These are phyloP conservation scores for Magnusiomyces paraingens DNA, from an alignment of 1,139 yeast species.

Conservation along the genomic window DNA sequence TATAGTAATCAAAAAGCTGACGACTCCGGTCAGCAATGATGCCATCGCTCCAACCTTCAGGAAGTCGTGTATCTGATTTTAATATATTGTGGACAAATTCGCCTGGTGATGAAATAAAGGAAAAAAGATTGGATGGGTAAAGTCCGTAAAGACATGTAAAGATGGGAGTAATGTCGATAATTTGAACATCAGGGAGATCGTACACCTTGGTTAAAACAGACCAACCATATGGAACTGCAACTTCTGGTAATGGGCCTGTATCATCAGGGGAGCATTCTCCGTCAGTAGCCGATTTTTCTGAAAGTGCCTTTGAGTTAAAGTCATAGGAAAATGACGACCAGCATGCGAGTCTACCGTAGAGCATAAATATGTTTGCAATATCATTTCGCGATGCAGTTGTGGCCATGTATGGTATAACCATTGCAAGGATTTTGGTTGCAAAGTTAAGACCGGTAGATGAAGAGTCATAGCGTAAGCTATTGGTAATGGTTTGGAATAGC, in stretches of 20 bases:
- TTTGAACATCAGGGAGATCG: constrained; percentile 21
- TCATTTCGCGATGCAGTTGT: constrained; percentile 26
- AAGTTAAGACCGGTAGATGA: constrained; percentile 40
- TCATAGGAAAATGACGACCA: constrained; percentile 29
- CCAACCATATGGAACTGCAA: constrained; percentile 29
- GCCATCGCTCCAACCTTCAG: constrained; percentile 10
- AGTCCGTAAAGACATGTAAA: constrained; percentile 52
- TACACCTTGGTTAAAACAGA: constrained; percentile 23
- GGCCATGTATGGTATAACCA: constrained; percentile 48
- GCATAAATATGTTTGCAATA: constrained; percentile 42
- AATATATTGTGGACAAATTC: constrained; percentile 1
- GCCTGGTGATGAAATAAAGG: constrained; percentile 42
- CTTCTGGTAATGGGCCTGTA: neutral
- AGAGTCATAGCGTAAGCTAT: constrained; percentile 42
- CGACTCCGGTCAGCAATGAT: constrained; percentile 6
- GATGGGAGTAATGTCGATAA: constrained; percentile 30
- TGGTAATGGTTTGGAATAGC: constrained; percentile 28
- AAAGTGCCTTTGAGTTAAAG: constrained; percentile 2
- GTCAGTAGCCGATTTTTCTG: neutral
- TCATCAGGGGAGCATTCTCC: neutral
- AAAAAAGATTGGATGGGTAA: constrained; percentile 48
- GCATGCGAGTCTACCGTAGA: constrained; percentile 42
- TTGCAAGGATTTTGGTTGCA: constrained; percentile 42
- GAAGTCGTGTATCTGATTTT: constrained; percentile 2
- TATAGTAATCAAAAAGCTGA: constrained; percentile 6